Evolutionary conservation across 306 rosid species (phyloP).

Genomic region (Vigna hirtella): DNA sequence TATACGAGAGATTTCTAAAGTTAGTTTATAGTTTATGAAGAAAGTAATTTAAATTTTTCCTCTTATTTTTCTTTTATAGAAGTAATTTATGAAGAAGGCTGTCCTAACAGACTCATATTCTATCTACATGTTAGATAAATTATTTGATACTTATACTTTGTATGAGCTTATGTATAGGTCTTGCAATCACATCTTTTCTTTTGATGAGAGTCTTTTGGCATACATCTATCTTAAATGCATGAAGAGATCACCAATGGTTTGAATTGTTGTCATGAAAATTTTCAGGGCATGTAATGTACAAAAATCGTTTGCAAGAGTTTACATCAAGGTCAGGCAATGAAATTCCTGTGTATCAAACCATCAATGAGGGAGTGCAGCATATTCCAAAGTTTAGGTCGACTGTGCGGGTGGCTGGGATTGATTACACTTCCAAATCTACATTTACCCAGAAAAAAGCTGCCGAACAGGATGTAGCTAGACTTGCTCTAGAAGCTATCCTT

Average conservation of each 20-base stretch:
- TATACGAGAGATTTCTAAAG: no score
- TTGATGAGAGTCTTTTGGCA: background rate
- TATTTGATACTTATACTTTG: background rate
- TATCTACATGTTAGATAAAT: background rate
- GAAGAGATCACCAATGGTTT: background rate
- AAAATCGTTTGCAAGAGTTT: conserved; percentile 49
- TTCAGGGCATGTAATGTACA: conserved; percentile 34
- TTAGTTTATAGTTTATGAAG: no score
- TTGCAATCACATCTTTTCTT: background rate
- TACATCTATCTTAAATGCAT: background rate
- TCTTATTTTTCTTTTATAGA: no score
- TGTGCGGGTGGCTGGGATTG: conserved; percentile 50
- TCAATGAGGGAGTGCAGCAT: conserved; percentile 49
- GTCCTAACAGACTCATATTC: background rate
- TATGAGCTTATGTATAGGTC: background rate
- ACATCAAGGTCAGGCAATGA: conserved; percentile 39
- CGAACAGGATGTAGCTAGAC: conserved; percentile 61
- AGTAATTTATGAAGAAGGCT: no score
- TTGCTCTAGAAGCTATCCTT: conserved; percentile 47
- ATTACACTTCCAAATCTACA: conserved; percentile 42
- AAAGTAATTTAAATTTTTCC: no score
- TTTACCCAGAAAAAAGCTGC: conserved; percentile 52
- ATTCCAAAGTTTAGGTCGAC: conserved; percentile 49
- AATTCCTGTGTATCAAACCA: conserved; percentile 51
- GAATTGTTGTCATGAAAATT: conserved; percentile 21